Conservation (phyloP, 73 alveolate genomes). For the Paramecium sexaurelia region DNA sequence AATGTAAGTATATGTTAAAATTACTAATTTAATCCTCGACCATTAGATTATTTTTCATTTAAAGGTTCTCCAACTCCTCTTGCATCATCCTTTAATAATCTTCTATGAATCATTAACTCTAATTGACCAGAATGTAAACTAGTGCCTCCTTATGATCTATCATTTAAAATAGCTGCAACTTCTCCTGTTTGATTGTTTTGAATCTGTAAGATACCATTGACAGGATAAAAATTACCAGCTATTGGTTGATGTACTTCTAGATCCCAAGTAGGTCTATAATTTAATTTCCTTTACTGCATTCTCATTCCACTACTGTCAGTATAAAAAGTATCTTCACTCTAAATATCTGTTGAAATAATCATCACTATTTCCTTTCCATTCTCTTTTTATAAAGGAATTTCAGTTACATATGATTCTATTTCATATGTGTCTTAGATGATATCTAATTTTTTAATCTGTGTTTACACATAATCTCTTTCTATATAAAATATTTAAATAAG, state of each 20-base stretch:
- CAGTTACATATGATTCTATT: conserved; percentile 68
- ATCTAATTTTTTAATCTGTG: neutral
- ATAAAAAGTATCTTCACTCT: conserved; percentile 73
- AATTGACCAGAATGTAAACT: conserved; percentile 80
- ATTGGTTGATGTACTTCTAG: conserved; percentile 73
- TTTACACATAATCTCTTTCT: neutral
- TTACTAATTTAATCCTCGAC: conserved; percentile 9
- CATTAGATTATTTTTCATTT: conserved; percentile 81
- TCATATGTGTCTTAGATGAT: conserved; percentile 41
- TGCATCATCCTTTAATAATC: conserved; percentile 77
- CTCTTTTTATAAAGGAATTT: conserved; percentile 56
- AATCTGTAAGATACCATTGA: conserved; percentile 82
- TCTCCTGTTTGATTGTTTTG: conserved; percentile 68
- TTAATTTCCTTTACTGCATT: conserved; percentile 78
- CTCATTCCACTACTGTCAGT: conserved; percentile 88
- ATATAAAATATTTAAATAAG: neutral
- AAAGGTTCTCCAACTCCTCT: conserved; percentile 89
- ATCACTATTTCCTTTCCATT: conserved; percentile 75
- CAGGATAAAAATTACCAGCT: conserved; percentile 94
- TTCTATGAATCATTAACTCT: conserved; percentile 88
- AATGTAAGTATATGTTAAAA: conserved; percentile 32
- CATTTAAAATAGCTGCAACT: conserved; percentile 75
- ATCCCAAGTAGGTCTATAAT: conserved; percentile 85
- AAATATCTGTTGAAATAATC: conserved; percentile 52
- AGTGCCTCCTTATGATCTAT: conserved; percentile 92